These are phyloP conservation scores for Keithomyces neogunnii DNA, from an alignment of 2,329 filamentous ascomycete species.

Conservation along the genomic window DNA sequence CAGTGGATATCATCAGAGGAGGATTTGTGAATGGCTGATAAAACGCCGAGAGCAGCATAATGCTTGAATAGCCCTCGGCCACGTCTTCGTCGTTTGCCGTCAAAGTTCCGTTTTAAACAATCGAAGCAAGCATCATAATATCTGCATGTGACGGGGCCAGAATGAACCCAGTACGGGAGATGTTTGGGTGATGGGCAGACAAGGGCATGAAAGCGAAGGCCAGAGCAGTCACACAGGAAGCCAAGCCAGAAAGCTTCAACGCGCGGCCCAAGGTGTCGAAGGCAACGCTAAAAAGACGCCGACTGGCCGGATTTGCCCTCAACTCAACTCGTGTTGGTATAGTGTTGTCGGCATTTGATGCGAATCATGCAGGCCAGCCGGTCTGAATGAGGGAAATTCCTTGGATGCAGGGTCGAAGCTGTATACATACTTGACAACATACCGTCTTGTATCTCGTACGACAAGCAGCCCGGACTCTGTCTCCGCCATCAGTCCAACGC, in stretches of 20 bases:
- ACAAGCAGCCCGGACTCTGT: slow-evolving; percentile 4
- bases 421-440: slow-evolving; percentile 6
- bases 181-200: neutral
- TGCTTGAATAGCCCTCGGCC: slow-evolving; percentile 3
- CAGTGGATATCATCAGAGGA: slow-evolving; percentile 2
- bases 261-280: slow-evolving; percentile 5
- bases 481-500: slow-evolving; percentile 8
- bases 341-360: neutral
- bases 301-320: neutral
- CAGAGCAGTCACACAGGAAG: slow-evolving; percentile 7
- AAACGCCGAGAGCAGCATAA: slow-evolving; percentile 6
- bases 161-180: neutral
- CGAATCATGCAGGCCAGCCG: neutral
- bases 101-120: slow-evolving; percentile 4
- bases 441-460: neutral
- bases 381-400: slow-evolving; percentile 3
- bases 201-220: neutral
- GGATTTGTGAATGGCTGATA: too few species aligned
- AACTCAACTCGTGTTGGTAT: neutral
- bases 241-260: slow-evolving; percentile 2
- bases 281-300: slow-evolving; percentile 4
- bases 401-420: slow-evolving; percentile 8
- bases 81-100: slow-evolving; percentile 2
- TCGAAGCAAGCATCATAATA: neutral
- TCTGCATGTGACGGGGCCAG: neutral